Conservation (phyloP, 2,329 filamentous ascomycete genomes). For the Diaporthe vaccinii region DNA sequence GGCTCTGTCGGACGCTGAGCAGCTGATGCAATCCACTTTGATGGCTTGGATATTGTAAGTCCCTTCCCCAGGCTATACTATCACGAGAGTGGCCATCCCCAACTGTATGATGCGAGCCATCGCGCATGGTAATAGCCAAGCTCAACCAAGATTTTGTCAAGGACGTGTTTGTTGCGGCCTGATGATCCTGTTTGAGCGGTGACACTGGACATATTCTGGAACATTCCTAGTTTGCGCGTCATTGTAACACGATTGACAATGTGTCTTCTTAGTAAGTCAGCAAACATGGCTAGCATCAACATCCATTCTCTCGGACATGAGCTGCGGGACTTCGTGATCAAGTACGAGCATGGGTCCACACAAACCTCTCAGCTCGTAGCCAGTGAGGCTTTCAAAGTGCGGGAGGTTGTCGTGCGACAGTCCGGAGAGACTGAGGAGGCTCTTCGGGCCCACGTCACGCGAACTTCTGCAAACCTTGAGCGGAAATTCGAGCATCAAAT, state of each 20-base stretch:
- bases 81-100: too few species aligned
- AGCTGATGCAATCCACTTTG: background rate
- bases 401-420: background rate
- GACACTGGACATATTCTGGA: background rate
- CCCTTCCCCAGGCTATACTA: fast-evolving
- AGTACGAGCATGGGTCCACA: background rate
- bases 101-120: background rate
- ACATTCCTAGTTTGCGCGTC: background rate
- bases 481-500: background rate
- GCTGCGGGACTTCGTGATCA: background rate
- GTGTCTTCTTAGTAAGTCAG: background rate
- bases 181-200: background rate
- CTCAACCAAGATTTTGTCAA: background rate
- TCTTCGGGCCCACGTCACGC: background rate
- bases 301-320: background rate
- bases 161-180: background rate
- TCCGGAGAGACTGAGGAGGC: background rate
- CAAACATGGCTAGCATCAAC: background rate
- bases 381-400: background rate
- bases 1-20: background rate
- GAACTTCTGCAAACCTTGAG: background rate
- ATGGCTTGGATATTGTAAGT: background rate
- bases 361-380: background rate
- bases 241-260: background rate
- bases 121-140: background rate